These are phyloP conservation scores for Xylariales sp. DNA, from an alignment of 2,329 filamentous ascomycete species.

Conservation along the genomic window DNA sequence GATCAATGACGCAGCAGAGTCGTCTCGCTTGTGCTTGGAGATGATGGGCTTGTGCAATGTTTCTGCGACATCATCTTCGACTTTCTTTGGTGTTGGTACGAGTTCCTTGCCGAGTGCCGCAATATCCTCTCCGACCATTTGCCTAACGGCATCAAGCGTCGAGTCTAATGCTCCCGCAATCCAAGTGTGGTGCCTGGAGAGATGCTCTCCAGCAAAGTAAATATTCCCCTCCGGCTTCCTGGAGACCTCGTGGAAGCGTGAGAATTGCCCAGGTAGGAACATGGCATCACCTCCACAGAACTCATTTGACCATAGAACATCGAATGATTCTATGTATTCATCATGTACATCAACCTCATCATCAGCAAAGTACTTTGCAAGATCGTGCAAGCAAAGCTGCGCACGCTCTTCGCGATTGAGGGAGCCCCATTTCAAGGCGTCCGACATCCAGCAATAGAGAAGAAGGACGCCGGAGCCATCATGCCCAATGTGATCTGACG, in stretches of 20 bases:
- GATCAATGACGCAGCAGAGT: neutral
- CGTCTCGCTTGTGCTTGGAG: neutral
- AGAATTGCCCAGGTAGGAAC: conserved; percentile 2
- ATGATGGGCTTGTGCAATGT: neutral
- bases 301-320: conserved; percentile 9
- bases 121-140: neutral
- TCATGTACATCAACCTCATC: conserved; percentile 9
- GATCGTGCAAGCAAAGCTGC: conserved; percentile 9
- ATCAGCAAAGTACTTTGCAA: conserved; percentile 7
- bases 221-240: neutral
- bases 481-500: conserved; percentile 10
- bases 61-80: neutral
- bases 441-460: conserved; percentile 11
- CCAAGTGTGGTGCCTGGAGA: conserved; percentile 4
- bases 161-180: conserved; percentile 1
- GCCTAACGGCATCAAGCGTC: neutral
- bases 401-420: conserved; percentile 6
- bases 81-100: neutral
- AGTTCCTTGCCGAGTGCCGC: neutral
- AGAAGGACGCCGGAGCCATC: conserved; percentile 9
- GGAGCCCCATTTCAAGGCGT: conserved; percentile 9
- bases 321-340: conserved; percentile 10
- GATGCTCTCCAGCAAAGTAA: neutral
- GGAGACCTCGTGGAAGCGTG: neutral
- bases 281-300: conserved; percentile 7